A percentile compares a stretch with the other conserved stretches of the same genome.
phyloP scores from a whole-genome alignment of 1,284 basidiomycete species.

The Heliocybe sulcata region DNA sequence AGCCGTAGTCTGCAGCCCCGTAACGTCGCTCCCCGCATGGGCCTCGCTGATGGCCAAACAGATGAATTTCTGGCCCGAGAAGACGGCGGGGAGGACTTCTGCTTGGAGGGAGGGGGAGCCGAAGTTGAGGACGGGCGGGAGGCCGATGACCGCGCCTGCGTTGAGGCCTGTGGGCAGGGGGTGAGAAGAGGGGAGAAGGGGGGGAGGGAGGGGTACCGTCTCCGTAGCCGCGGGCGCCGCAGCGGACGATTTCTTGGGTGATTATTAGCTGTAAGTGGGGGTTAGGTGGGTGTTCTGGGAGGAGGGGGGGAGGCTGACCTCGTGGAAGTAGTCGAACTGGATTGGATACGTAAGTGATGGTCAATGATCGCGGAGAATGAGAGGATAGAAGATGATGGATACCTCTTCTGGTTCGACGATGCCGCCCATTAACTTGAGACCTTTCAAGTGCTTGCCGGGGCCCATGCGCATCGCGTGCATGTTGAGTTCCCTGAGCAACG shows the following conservation, averaged over 20 bases:
- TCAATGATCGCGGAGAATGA: background rate
- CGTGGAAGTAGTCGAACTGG: slow-evolving; percentile 76
- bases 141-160: slow-evolving; percentile 71
- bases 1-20: slow-evolving; percentile 78
- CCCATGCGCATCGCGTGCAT: slow-evolving; percentile 90
- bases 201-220: slow-evolving; percentile 25
- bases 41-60: slow-evolving; percentile 69
- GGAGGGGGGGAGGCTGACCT: slow-evolving; percentile 35
- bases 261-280: slow-evolving; percentile 68
- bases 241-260: slow-evolving; percentile 79
- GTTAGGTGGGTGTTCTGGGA: too few species aligned
- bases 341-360: background rate
- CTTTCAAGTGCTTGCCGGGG: slow-evolving; percentile 79
- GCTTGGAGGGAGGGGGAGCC: slow-evolving; percentile 73
- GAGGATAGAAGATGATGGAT: background rate
- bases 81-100: slow-evolving; percentile 74
- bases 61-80: slow-evolving; percentile 75
- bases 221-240: slow-evolving; percentile 53
- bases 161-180: slow-evolving; percentile 31
- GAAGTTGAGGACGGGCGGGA: slow-evolving; percentile 83
- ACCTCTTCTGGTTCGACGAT: slow-evolving; percentile 77
- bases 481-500: slow-evolving; percentile 47
- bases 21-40: slow-evolving; percentile 88
- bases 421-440: slow-evolving; percentile 75
- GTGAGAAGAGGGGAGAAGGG: background rate